Percentiles rank a stretch among this genome's conserved stretches.
phyloP scores from a whole-genome alignment of 2,329 filamentous ascomycete species.

The Neonectria punicea region DNA sequence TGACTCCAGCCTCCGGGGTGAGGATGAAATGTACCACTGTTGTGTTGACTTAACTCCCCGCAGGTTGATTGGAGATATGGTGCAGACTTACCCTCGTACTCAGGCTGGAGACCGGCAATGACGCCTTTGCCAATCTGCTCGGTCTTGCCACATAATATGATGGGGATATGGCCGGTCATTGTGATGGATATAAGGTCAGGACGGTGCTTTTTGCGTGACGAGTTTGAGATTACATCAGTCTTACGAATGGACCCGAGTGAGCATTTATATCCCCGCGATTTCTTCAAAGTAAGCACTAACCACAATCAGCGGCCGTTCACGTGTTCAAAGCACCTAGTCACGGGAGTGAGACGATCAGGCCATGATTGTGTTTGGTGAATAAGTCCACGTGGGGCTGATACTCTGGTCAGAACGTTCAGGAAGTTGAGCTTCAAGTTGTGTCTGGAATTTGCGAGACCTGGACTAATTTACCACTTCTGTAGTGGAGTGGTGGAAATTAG shows the following conservation, averaged over 20 bases:
- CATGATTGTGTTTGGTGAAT: background rate
- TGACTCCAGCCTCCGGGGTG: conserved; percentile 21
- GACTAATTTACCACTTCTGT: background rate
- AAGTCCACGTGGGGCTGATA: background rate
- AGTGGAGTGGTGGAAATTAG: background rate
- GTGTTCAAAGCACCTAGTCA: background rate
- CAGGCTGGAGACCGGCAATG: conserved; percentile 39
- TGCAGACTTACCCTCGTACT: conserved; percentile 38
- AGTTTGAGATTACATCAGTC: background rate
- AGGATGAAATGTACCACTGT: conserved; percentile 40
- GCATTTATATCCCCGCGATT: background rate
- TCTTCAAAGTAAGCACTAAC: background rate
- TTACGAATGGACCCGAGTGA: background rate
- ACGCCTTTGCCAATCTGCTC: conserved; percentile 37
- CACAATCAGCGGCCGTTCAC: background rate
- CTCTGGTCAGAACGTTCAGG: background rate
- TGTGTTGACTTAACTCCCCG: background rate
- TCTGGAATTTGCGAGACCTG: background rate
- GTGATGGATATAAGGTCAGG: background rate
- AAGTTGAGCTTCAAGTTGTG: background rate
- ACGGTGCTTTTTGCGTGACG: background rate
- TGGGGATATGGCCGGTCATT: conserved; percentile 23
- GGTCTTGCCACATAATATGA: conserved; percentile 40
- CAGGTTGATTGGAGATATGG: background rate
- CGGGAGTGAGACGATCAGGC: background rate